These are phyloP conservation scores for Coffea eugenioides DNA, from an alignment of 257 asterid genomes.

Conservation along the genomic window DNA sequence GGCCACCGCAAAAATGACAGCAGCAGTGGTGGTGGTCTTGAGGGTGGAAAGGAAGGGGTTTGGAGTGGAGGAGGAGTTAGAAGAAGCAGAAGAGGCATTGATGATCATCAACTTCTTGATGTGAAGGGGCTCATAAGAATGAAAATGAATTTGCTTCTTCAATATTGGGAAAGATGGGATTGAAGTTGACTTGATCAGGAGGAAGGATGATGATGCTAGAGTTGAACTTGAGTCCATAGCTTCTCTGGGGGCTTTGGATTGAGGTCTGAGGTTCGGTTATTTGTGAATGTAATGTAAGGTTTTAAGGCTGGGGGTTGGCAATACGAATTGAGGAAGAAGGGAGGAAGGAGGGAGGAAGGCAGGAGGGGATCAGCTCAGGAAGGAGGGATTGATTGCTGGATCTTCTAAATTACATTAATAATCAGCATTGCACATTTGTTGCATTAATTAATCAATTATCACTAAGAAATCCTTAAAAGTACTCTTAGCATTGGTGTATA, in stretches of 20 bases:
- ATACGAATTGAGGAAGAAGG: too few relatives aligned
- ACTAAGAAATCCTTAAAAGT: too few relatives aligned
- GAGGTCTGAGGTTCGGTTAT: neutral
- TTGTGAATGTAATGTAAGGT: too few relatives aligned
- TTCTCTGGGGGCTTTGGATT: neutral
- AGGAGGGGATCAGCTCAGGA: too few relatives aligned
- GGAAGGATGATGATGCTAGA: neutral
- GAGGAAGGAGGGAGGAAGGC: too few relatives aligned
- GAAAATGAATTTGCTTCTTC: neutral
- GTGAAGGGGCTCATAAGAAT: neutral
- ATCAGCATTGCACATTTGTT: too few relatives aligned
- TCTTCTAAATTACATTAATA: too few relatives aligned
- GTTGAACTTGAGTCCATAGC: neutral
- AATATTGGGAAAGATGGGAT: neutral
- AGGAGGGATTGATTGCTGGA: too few relatives aligned
- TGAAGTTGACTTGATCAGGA: neutral
- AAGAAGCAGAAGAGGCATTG: constrained; percentile 18
- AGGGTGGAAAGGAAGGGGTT: constrained; percentile 29
- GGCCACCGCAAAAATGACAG: constrained; percentile 46
- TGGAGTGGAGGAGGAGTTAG: constrained; percentile 6
- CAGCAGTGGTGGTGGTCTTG: constrained; percentile 45
- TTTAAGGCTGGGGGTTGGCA: too few relatives aligned
- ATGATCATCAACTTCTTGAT: constrained; percentile 16
- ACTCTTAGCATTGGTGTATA: too few relatives aligned
- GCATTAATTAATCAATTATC: too few relatives aligned